Evolutionary conservation across 108 stramenopile genomes (phyloP), one percentile per base, ranked within the genome.

Genomic region (Cyclotella atomus): DNA sequence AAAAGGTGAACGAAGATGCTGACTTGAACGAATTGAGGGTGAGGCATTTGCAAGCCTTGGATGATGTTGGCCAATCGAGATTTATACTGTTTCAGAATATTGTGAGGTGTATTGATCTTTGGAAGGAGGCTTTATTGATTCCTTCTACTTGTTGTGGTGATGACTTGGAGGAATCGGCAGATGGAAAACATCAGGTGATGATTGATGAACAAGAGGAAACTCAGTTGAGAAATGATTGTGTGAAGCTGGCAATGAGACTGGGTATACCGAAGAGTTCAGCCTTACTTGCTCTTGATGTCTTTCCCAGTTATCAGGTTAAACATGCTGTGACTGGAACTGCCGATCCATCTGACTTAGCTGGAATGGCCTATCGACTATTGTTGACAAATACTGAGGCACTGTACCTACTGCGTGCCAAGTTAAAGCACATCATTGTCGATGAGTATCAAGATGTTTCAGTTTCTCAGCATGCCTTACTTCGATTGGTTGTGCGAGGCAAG

Each of bases 381-480:
- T 19, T 84, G 23, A 43, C 50, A 25, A 63, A 74, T 38, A 70
- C 81, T 21, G 47, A 77, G 21, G 46, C 78, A 30, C 68, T 86
- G 7, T 59, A 65, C 38, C 41, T 63, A 12, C 34, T 86, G 17
- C 83, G 85, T 24, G 66, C 59, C 21, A 84, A 81, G 46, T 63
- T 86, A 10, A 77, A 71, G 24, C 85, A 86, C 30, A 68, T 84
- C 15, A 84, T 86, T 60, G 61, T 86, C 3, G 85, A 86, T 52
- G 85, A 86, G 64, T 86, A 86, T 64, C 85, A 86, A 70, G 85
- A 86, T 78, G 64, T 86, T 47, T 82, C 80, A 16, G 85, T 86
- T 6, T 75, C 85, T 24, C 85, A 86, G 46, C 85, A 82, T 35
- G 69, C 79, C 23, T 68, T 86, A 33, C 73, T 86, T 6, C 57